phyloP scores from a whole-genome alignment of 1,139 yeast genomes.

The Blastobotrys capitulatus region DNA sequence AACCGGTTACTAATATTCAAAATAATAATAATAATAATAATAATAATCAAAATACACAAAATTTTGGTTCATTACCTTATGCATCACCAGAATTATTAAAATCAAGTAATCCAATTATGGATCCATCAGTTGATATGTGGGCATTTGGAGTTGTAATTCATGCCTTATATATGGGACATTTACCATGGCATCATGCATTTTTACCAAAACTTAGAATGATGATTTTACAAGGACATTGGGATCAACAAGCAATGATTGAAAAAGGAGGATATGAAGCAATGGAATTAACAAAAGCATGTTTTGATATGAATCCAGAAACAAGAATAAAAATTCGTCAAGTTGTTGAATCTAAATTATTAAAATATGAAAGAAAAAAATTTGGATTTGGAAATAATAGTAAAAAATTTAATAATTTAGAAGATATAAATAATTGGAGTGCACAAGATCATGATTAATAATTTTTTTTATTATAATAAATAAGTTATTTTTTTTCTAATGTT shows the following conservation, averaged over 20 bases:
- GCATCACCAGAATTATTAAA: slow-evolving; percentile 81
- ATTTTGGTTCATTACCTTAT: slow-evolving; percentile 84
- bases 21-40: neutral
- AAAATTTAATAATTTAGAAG: slow-evolving; percentile 1
- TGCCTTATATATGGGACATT: slow-evolving; percentile 64
- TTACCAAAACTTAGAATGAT: slow-evolving; percentile 72
- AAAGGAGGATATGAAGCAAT: slow-evolving; percentile 36
- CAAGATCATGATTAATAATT: slow-evolving; percentile 5
- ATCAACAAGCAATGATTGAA: slow-evolving; percentile 37
- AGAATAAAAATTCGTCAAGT: slow-evolving; percentile 47
- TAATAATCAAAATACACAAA: slow-evolving; percentile 15
- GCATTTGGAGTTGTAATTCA: slow-evolving; percentile 77
- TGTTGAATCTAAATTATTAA: slow-evolving; percentile 14
- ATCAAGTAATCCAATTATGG: slow-evolving; percentile 62
- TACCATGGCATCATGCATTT: slow-evolving; percentile 79
- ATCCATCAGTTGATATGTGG: slow-evolving; percentile 82
- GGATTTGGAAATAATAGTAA: slow-evolving; percentile 5
- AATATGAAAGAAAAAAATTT: slow-evolving; percentile 6
- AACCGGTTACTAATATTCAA: neutral
- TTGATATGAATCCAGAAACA: slow-evolving; percentile 45
- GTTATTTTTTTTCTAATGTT: neutral
- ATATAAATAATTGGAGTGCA: slow-evolving; percentile 4
- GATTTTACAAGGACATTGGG: slow-evolving; percentile 64
- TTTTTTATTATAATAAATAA: neutral
- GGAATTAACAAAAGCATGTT: slow-evolving; percentile 49